phyloP scores from a whole-genome alignment of 257 asterid species.

The Nicotiana knightiana region DNA sequence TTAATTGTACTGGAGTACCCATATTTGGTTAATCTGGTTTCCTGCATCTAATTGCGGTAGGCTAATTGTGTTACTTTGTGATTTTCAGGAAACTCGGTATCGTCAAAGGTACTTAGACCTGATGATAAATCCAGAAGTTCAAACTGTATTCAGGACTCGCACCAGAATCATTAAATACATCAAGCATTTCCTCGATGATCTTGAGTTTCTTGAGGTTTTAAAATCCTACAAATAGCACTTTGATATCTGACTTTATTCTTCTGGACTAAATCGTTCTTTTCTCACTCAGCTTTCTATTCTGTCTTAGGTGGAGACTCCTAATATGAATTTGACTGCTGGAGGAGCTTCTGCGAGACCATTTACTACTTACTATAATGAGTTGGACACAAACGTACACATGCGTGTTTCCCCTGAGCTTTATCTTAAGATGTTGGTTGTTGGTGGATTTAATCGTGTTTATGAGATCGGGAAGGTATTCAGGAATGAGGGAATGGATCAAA shows the following conservation, averaged over 20 bases:
- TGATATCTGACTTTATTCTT: neutral
- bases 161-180: neutral
- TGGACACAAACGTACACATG: neutral
- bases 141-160: neutral
- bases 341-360: conserved; percentile 12
- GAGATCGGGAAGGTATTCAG: conserved; percentile 6
- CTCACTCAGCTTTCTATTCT: neutral
- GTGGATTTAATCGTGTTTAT: conserved; percentile 6
- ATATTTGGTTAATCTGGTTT: neutral
- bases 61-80: neutral
- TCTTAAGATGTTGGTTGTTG: conserved; percentile 7
- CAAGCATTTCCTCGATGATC: neutral
- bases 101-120: conserved; percentile 8
- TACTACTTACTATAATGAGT: neutral
- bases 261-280: too few relatives aligned
- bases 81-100: conserved; percentile 4
- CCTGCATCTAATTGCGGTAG: neutral
- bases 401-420: conserved; percentile 11
- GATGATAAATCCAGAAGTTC: conserved; percentile 5
- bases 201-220: conserved; percentile 2
- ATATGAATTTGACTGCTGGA: conserved; percentile 1
- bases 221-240: neutral
- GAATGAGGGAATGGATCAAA: conserved; percentile 10
- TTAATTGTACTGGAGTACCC: neutral
- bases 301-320: conserved; percentile 6